Evolutionary conservation across 169 alveolate genomes (phyloP).

Genomic region (Eimeria praecox): DNA sequence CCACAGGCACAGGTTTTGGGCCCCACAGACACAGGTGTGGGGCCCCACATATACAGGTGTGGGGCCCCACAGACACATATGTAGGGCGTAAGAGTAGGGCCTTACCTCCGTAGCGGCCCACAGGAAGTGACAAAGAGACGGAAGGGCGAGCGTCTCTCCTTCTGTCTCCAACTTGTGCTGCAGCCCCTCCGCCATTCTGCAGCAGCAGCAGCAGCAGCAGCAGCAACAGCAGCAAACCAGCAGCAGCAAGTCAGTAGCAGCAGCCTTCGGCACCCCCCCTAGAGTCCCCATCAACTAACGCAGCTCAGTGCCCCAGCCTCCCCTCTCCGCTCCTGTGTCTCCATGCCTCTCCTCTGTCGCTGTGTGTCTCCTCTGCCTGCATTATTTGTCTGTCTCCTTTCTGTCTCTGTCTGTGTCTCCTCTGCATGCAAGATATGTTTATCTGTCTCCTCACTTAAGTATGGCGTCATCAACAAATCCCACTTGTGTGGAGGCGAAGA

Average conservation of each 20-base stretch:
- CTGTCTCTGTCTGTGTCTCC: too few relatives aligned
- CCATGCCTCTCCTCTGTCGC: neutral
- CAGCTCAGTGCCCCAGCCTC: neutral
- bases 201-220: conserved; percentile 16
- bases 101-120: conserved; percentile 81
- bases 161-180: conserved; percentile 73
- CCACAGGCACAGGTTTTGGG: neutral
- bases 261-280: neutral
- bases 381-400: neutral
- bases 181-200: conserved; percentile 71
- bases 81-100: neutral
- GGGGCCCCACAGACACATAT: neutral
- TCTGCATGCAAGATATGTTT: too few relatives aligned
- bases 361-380: neutral
- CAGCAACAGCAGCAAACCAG: conserved; percentile 43
- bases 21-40: neutral
- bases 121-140: conserved; percentile 66
- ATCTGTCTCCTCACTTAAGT: conserved; percentile 7
- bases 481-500: conserved; percentile 74
- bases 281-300: neutral
- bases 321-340: neutral
- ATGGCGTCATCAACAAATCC: conserved; percentile 74
- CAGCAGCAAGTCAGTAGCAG: neutral
- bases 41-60: neutral
- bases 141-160: conserved; percentile 52